Evolutionary conservation across 2,329 filamentous ascomycete species (phyloP), one percentile per base, ranked within the genome.

Genomic region (Plectosphaerella plurivora): DNA sequence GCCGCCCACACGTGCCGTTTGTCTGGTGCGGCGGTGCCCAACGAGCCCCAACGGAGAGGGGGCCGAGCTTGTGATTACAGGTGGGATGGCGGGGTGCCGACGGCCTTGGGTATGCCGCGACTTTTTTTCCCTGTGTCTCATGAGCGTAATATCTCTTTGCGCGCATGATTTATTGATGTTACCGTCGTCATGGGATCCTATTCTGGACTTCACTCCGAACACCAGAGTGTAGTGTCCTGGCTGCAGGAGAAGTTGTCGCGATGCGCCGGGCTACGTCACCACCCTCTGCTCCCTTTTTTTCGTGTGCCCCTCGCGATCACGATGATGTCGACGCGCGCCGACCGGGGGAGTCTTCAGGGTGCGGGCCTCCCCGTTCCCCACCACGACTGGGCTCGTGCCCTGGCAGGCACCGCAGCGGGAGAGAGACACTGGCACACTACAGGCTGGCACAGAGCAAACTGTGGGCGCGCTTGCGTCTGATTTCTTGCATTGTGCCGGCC

Each of bases 401-500:
- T 44, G 41, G 41, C 18, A 20, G 16, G 7, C 15, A 22, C 22
- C 5, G 22, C 22, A 22, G 22, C 22, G 22, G 22, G 22, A 22
- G 14, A 14, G 11, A 33, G 28, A 33, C 28, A 33, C 28, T 33
- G 25, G 25, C 5, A n/a, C n/a, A n/a, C 22, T 12, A 33, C 28
- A 33, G 28, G 11, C 28, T 33, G 8, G 28, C 28, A 33, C 28
- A 3, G 22, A 22, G 22, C 22, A 33, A 33, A 33, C 4, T 33
- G 41, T 44, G 41, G 47, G 47, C 36, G 37, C 47, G 47, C 47
- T 49, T 49, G 47, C 47, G 47, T 35, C 39, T 18, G 47, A 49
- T 49, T 49, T 35, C 47, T 49, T 49, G 47, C 47, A 49, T 49
- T 25, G 47, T 35, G 35, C 47, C 35, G 47, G 18, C 47, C 35